Percentiles rank a stretch among this genome's conserved stretches.
Evolutionary conservation across 2,329 filamentous ascomycete species (phyloP).

Genomic region (Nothomitra cinnamomea): DNA sequence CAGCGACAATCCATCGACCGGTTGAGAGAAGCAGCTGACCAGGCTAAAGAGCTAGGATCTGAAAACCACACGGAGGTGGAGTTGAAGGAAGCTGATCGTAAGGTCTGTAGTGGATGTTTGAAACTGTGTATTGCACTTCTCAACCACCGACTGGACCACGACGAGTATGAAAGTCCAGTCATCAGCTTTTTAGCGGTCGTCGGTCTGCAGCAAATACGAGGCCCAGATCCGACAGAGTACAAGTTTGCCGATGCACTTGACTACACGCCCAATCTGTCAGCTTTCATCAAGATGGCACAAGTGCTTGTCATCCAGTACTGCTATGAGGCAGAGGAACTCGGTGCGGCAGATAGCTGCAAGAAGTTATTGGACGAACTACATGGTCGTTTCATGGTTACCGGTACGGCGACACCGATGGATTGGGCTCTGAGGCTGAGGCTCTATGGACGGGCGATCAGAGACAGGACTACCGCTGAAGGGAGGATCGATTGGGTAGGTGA

Average conservation of each 20-base stretch:
- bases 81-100: not conserved
- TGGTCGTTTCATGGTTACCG: not conserved
- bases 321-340: not conserved
- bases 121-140: not conserved
- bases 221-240: not conserved
- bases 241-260: slow-evolving; percentile 7
- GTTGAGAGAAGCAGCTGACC: not conserved
- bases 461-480: not conserved
- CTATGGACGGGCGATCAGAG: not conserved
- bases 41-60: not conserved
- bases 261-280: slow-evolving; percentile 11
- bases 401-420: not conserved
- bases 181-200: not conserved
- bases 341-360: not conserved
- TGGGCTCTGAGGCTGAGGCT: not conserved
- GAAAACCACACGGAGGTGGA: not conserved
- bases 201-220: not conserved
- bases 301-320: slow-evolving; percentile 12
- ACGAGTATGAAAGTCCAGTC: not conserved
- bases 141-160: not conserved
- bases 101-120: not conserved
- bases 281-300: slow-evolving; percentile 13
- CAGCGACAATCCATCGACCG: not conserved
- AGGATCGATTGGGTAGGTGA: not conserved
- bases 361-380: not conserved